Evolutionary conservation across 768 basidiomycete genomes (phyloP).

Genomic region (Boletus bicolor): DNA sequence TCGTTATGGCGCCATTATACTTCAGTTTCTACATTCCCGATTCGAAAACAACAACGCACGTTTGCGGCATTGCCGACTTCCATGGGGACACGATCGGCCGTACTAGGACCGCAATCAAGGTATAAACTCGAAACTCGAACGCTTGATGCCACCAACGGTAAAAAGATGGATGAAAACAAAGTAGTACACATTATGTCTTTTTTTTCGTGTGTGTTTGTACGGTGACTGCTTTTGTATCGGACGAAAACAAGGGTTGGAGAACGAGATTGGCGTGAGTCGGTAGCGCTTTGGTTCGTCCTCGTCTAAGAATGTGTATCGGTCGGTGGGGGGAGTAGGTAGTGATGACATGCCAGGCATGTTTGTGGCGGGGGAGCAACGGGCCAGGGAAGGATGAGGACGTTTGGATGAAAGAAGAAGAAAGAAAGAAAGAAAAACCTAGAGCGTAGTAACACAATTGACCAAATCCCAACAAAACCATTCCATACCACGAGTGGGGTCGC

Average conservation of each 20-base stretch:
- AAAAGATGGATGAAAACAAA: too few species aligned
- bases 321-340: background rate
- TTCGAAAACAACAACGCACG: too few species aligned
- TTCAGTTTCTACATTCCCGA: too few species aligned
- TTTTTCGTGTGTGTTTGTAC: background rate
- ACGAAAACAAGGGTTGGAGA: background rate
- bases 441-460: slow-evolving; percentile 9
- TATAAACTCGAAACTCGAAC: too few species aligned
- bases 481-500: slow-evolving; percentile 11
- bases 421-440: background rate
- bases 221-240: background rate
- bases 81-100: too few species aligned
- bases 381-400: too few species aligned
- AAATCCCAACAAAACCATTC: slow-evolving; percentile 11
- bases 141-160: too few species aligned
- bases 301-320: background rate
- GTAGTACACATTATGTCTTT: slow-evolving; percentile 6
- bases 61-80: too few species aligned
- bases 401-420: background rate
- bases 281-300: background rate
- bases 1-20: too few species aligned
- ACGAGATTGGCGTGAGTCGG: too few species aligned
- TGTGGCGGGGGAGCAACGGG: background rate
- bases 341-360: background rate
- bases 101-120: too few species aligned